These are phyloP conservation scores for Calonectria ilicicola DNA, from an alignment of 2,329 filamentous ascomycete species.

Conservation along the genomic window DNA sequence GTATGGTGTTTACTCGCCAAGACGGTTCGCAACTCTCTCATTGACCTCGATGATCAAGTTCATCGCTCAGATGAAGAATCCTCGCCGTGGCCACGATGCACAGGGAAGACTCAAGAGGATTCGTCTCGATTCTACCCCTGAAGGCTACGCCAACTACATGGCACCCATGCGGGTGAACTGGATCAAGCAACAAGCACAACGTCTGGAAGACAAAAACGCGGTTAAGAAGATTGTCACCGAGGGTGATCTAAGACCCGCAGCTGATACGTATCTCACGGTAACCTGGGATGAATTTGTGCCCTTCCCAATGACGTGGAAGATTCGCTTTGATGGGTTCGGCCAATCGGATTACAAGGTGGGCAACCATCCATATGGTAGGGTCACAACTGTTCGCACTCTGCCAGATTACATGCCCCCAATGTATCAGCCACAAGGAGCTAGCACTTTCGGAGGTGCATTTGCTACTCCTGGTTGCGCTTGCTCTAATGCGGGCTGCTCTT, in stretches of 20 bases:
- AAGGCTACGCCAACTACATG: no score
- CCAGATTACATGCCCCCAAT: not conserved
- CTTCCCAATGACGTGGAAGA: slow-evolving; percentile 30
- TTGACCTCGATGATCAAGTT: no score
- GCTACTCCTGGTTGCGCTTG: not conserved
- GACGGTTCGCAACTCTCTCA: slow-evolving; percentile 17
- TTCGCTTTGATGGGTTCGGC: slow-evolving; percentile 29
- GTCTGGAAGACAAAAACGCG: not conserved
- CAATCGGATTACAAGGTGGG: slow-evolving; percentile 15
- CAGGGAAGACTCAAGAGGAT: no score
- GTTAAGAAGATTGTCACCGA: not conserved
- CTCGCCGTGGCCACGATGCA: no score
- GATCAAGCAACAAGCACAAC: slow-evolving; percentile 14
- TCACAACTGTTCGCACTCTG: not conserved
- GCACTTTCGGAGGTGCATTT: not conserved
- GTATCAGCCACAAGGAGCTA: slow-evolving; percentile 7
- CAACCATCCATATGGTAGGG: not conserved
- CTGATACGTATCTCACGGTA: slow-evolving; percentile 33
- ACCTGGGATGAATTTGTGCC: slow-evolving; percentile 38
- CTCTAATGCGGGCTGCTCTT: not conserved
- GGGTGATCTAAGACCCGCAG: slow-evolving; percentile 10
- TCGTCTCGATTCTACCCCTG: no score
- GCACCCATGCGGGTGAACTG: slow-evolving; percentile 11
- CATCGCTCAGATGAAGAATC: no score
- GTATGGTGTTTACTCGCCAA: slow-evolving; percentile 26